These are phyloP conservation scores for Cutaneotrichosporon arboriforme DNA, from an alignment of 1,284 basidiomycete genomes.

Conservation along the genomic window DNA sequence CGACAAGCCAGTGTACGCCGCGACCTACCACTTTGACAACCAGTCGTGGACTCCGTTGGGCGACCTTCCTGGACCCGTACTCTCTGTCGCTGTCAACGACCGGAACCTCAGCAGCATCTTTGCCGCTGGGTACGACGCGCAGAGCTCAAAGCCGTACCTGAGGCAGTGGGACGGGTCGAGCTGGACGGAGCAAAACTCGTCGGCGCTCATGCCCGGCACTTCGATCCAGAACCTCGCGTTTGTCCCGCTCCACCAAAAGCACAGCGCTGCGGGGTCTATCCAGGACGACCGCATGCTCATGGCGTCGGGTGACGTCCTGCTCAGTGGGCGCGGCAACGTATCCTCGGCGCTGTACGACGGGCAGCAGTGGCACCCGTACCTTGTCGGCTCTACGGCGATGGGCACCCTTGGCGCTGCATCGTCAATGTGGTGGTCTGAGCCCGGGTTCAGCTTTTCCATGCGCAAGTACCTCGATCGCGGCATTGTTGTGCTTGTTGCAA, in stretches of 20 bases:
- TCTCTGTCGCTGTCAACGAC: conserved; percentile 78
- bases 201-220: conserved; percentile 40
- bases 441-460: conserved; percentile 67
- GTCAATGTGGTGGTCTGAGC: conserved; percentile 73
- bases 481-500: conserved; percentile 91
- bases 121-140: conserved; percentile 70
- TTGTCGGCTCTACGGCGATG: conserved; percentile 61
- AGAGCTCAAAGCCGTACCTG: conserved; percentile 64
- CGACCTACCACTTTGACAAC: conserved; percentile 59
- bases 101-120: conserved; percentile 78
- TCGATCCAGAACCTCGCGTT: conserved; percentile 73
- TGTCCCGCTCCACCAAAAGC: conserved; percentile 65
- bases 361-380: conserved; percentile 72
- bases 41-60: conserved; percentile 64
- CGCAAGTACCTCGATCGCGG: conserved; percentile 77
- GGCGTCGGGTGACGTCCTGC: conserved; percentile 73
- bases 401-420: conserved; percentile 70
- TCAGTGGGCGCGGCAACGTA: conserved; percentile 64
- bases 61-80: conserved; percentile 77
- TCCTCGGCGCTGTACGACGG: conserved; percentile 88
- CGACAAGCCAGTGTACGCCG: conserved; percentile 62
- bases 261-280: conserved; percentile 56
- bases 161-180: conserved; percentile 71
- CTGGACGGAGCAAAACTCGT: conserved; percentile 63
- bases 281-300: conserved; percentile 84